Base-by-base conservation (phyloP, 2,329 filamentous ascomycete species). In the Phaeosphaeria sp. region DNA sequence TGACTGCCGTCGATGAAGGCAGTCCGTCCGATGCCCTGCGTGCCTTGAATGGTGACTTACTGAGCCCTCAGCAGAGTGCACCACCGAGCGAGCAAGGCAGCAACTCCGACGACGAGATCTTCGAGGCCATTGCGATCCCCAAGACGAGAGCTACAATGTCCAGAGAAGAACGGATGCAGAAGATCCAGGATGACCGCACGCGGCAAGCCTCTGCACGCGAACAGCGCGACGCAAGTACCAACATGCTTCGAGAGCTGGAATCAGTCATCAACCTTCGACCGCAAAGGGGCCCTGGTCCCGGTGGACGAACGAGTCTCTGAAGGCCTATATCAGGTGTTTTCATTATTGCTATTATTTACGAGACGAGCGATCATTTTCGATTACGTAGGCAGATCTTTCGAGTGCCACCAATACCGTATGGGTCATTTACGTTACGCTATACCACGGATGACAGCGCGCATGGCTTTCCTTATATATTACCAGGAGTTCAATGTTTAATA, bases 241-340 rank as follows among this genome's bases (percentile, higher is more conserved):
- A 90, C 67, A 97, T 99, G 92, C 84, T 99, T 62, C 89, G 90
- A 62, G 95, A 99, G 79, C 83, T 99, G 57, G 92, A 97, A 80
- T 94, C 91, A 61, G 88, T 99, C 59, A 96, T 98, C 43, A 75
- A 72, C 51, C 57, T 77, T 20, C 53, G 76, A 33, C 73, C 74
- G 24, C 67, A 70, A 43, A 56, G 74, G 15, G 48, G 55, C 7
- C 64, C 61, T 11, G 62, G 61, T 7, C 67, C 73, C 3, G 65
- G 68, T 6, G 67, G 59, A 20, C 67, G 73, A 57, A 75, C 73
- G 57, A 77, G 74, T 59, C 61, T 77, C 42, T 77, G 50, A 75
- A 51, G 56, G 53, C 48, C 54, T 46, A 61, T 55, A 46, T 49
- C 18, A 15, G 15, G 17, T 49, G 18, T 21, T 22, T 39, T 33